Percentiles rank a stretch among this genome's conserved stretches.
phyloP scores from a whole-genome alignment of 1,284 basidiomycete species.

The Tylopilus sp. region DNA sequence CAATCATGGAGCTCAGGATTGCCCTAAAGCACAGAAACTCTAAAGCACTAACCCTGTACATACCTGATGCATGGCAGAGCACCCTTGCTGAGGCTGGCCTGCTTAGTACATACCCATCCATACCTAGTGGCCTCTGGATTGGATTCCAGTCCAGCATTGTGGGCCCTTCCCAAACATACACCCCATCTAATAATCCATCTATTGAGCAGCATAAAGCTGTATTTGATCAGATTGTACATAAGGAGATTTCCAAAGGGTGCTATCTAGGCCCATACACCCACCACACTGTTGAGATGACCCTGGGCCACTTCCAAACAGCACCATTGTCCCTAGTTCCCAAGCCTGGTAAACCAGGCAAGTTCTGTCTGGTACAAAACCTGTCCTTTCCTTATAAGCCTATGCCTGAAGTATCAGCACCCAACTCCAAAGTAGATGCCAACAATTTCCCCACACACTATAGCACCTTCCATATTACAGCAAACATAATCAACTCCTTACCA shows the following conservation, averaged over 20 bases:
- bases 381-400: background rate
- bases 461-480: constrained; percentile 8
- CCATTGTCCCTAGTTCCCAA: background rate
- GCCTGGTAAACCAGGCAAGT: constrained; percentile 1
- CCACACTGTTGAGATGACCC: no score
- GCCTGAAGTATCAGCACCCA: constrained; percentile 10
- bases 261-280: background rate
- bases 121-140: background rate
- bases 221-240: no score
- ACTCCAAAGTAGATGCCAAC: background rate
- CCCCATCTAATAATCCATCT: background rate
- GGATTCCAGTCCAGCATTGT: no score
- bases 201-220: background rate
- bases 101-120: background rate
- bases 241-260: background rate
- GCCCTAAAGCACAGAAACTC: background rate
- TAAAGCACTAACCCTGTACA: background rate
- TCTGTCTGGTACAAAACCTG: background rate
- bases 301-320: background rate
- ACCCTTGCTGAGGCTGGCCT: background rate
- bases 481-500: background rate
- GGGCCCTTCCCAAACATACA: no score
- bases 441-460: background rate
- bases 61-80: background rate
- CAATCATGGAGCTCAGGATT: background rate